Evolutionary conservation across 768 basidiomycete genomes (phyloP), one percentile per base, ranked within the genome.

Genomic region (Tylopilus subfusipes): DNA sequence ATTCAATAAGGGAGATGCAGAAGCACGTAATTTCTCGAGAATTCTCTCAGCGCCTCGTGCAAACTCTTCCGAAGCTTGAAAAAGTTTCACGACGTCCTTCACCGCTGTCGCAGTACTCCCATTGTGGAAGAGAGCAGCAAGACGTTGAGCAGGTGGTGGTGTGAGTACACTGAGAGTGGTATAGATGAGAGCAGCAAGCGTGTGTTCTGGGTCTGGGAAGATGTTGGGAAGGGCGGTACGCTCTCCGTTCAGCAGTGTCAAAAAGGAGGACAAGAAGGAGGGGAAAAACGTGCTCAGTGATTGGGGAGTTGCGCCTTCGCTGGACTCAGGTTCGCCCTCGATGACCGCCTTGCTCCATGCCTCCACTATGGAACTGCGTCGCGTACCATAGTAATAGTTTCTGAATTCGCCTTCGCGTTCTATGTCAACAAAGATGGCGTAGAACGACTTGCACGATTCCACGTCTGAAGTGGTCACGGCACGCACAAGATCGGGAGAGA

Each of bases 361-460:
- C 16, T 82, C 73, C 39, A 91, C 76, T 14, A 96, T 69, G 16
- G 75, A 61, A 14, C 80, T 76, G 52, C 93, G 77, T 27, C 92
- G 78, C 11, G 91, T 87, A 13, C 90, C 90, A 71, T 93, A 91
- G 74, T 98, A 99, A 68, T 97, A 98, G 64, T 88, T 89, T 55
- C 90, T 80, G 69, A 96, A 99, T 68, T 98, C 97, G 3, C 83
- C 79, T 69, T 94, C 93, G 48, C 96, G 80, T 63, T 96, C 90
- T 54, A 99, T 98, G 62, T 88, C 83, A 52, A 82, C 82, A 69
- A 98, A 99, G 47, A 98, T 93, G 22, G 81, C 75, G 63, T 88
- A 93, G 71, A 93, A 93, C 48, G 78, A 78, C 56, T 83, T 83
- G 73, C 91, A 94, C 5, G 81, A 78, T 13, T 80, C 74, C 34